Base-by-base conservation (phyloP, 2,329 filamentous ascomycete species). In the Alternaria metachromatica region DNA sequence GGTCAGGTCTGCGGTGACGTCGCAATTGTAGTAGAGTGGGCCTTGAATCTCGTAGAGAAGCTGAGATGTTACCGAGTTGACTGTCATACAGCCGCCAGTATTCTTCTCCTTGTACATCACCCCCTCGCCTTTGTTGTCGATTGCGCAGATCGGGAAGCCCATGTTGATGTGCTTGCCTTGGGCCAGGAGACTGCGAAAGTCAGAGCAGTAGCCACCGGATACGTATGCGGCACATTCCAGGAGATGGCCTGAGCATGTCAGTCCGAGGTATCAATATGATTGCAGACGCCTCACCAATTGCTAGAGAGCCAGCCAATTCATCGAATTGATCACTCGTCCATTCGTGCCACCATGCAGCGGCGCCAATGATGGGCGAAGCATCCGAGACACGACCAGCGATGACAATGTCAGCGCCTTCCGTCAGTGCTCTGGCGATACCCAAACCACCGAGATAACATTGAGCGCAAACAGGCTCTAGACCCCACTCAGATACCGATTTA, bases 11-110 rank as follows among this genome's bases (percentile, higher is more conserved):
- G 66, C 62, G 10, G 61, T 62, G 25, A 67, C 64, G 58, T 72
- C 83, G 4, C 82, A 85, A 73, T 88, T 87, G 80, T 83, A 86
- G 72, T 88, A 64, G 68, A 80, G 63, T 3, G 67, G 68, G n/a
- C 71, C 71, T 50, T 75, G 72, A 5, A 75, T 72, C 56, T 73
- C 69, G 49, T 81, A 87, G 3, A 88, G 70, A 4, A 87, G 76
- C 64, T 88, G 86, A 4, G 82, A 83, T 1, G 81, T 80, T 63
- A 84, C 84, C 0, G 85, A 86, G 57, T 85, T 82, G 5, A 82
- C 80, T 2, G 80, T 78, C 10, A 82, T 76, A 43, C 62, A 67
- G 9, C 67, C 66, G 55, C 73, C 76, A 56, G 58, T 74, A 50
- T 66, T 71, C 60, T 69, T 71, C 21, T 77, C 76, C 64, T 82